Conservation (phyloP, 106 monocot genomes). For the Dendrobium huoshanense region DNA sequence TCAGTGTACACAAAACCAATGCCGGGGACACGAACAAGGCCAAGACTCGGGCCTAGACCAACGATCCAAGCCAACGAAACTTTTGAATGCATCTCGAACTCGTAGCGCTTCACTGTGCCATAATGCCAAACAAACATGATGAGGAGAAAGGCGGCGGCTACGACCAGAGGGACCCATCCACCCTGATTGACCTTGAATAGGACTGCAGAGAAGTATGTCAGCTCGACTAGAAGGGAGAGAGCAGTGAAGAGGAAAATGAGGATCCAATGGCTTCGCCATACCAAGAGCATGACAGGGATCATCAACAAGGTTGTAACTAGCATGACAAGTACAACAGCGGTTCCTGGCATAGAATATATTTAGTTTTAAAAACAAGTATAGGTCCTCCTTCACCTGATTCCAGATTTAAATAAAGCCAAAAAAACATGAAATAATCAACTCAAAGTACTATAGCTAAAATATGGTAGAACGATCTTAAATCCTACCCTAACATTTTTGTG, state of each 20-base stretch:
- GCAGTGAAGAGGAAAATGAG: slow-evolving; percentile 55
- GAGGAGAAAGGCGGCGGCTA: slow-evolving; percentile 59
- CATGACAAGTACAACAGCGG: slow-evolving; percentile 88
- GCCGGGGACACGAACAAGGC: slow-evolving; percentile 87
- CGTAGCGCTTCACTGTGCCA: slow-evolving; percentile 61
- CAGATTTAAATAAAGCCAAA: no score
- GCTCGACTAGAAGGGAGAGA: slow-evolving; percentile 70
- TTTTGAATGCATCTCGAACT: slow-evolving; percentile 81
- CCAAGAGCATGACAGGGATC: slow-evolving; percentile 85
- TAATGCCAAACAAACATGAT: slow-evolving; percentile 94
- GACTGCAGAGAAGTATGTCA: slow-evolving; percentile 75
- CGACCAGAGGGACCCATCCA: slow-evolving; percentile 86
- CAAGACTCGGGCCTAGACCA: slow-evolving; percentile 79
- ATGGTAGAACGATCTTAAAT: no score
- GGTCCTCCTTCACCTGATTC: no score
- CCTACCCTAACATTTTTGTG: no score
- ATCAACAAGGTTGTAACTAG: slow-evolving; percentile 92
- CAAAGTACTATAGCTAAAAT: no score
- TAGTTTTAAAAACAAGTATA: no score
- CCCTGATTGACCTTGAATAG: slow-evolving; percentile 83
- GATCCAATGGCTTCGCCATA: slow-evolving; percentile 91
- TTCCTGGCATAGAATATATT: slow-evolving; percentile 38
- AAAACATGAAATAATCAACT: no score
- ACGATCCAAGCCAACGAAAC: slow-evolving; percentile 96
- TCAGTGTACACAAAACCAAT: slow-evolving; percentile 89